Percentiles rank a stretch among this genome's conserved stretches.
Evolutionary conservation across 106 monocot species (phyloP).

Genomic region (Apostasia shenzhenica): DNA sequence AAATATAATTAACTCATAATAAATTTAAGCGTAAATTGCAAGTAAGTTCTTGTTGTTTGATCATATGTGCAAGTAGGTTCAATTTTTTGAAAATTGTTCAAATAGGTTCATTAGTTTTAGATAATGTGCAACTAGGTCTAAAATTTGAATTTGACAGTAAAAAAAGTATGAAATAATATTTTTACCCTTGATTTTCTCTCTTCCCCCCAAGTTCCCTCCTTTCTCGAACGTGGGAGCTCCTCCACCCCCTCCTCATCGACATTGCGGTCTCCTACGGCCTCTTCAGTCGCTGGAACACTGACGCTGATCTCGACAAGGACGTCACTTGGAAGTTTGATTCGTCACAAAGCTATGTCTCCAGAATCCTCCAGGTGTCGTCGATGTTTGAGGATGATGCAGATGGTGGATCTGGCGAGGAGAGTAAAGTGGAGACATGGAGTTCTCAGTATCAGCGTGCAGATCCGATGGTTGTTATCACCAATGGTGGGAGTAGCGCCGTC

Average conservation of each 20-base stretch:
- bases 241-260: not conserved
- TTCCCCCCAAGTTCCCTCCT: conserved; percentile 2
- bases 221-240: conserved; percentile 10
- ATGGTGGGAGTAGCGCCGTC: not conserved
- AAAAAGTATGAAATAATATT: too few relatives aligned
- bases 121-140: too few relatives aligned
- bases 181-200: not conserved
- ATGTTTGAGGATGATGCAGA: not conserved
- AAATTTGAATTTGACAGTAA: too few relatives aligned
- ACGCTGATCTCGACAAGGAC: too few relatives aligned
- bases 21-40: too few relatives aligned
- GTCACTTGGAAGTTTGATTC: not conserved
- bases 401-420: not conserved
- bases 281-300: conserved; percentile 3
- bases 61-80: too few relatives aligned
- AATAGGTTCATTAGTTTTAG: too few relatives aligned
- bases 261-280: conserved; percentile 9
- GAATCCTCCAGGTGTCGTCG: conserved; percentile 9
- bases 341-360: conserved; percentile 7
- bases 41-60: too few relatives aligned
- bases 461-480: not conserved
- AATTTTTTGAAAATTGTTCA: too few relatives aligned
- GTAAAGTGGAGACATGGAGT: conserved; percentile 6
- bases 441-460: not conserved
- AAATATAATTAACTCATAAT: too few relatives aligned